Conservation (phyloP, 2,329 filamentous ascomycete genomes). For the Colletotrichum cuscutae region DNA sequence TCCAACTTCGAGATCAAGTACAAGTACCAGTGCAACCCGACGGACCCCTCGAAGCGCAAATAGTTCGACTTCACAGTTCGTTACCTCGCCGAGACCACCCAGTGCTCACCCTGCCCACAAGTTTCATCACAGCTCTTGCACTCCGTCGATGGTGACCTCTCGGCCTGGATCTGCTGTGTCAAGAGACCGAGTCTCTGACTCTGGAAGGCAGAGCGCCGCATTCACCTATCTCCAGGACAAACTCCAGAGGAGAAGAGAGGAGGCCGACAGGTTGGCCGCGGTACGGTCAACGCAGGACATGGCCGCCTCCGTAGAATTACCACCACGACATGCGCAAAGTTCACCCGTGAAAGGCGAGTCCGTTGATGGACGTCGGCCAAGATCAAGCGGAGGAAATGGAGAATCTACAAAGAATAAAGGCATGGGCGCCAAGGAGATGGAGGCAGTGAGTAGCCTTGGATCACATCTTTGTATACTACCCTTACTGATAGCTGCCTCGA, state of each 20-base stretch:
- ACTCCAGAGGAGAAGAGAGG: conserved; percentile 60
- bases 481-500: conserved; percentile 19
- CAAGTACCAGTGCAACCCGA: conserved; percentile 28
- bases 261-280: conserved; percentile 54
- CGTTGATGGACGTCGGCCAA: conserved; percentile 50
- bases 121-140: conserved; percentile 52
- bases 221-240: conserved; percentile 67
- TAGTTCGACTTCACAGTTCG: conserved; percentile 53
- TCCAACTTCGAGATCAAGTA: conserved; percentile 58
- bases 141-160: conserved; percentile 45
- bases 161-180: conserved; percentile 53
- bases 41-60: conserved; percentile 53
- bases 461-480: background rate
- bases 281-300: conserved; percentile 51
- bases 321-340: conserved; percentile 44
- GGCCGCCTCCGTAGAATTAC: conserved; percentile 50
- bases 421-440: conserved; percentile 75
- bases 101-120: conserved; percentile 50
- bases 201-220: conserved; percentile 50
- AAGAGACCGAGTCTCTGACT: conserved; percentile 54
- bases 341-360: conserved; percentile 52
- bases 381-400: conserved; percentile 52
- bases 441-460: conserved; percentile 58
- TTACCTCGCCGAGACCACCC: conserved; percentile 47
- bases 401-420: conserved; percentile 60